phyloP scores from a whole-genome alignment of 306 rosid genomes.

The Quercus ilex region DNA sequence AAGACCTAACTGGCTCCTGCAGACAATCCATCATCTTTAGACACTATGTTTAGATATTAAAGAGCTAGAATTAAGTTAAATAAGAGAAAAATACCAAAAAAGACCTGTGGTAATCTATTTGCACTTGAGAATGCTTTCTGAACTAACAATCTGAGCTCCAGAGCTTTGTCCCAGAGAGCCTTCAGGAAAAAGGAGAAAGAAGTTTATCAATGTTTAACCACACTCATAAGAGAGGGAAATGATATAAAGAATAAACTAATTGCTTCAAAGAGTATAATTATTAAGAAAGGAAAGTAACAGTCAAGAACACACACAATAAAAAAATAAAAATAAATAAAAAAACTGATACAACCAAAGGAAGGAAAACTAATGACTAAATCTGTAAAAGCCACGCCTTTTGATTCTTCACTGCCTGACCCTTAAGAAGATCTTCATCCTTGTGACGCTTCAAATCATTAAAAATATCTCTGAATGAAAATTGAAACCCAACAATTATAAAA shows the following conservation, averaged over 20 bases:
- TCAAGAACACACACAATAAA: not conserved
- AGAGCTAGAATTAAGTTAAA: slow-evolving; percentile 1
- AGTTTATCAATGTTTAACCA: slow-evolving; percentile 1
- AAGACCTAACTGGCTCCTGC: slow-evolving; percentile 70
- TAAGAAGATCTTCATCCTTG: slow-evolving; percentile 77
- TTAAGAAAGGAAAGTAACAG: not conserved
- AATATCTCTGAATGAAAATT: slow-evolving; percentile 41
- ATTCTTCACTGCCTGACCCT: slow-evolving; percentile 83
- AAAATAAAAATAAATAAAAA: no score
- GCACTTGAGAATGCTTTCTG: slow-evolving; percentile 81
- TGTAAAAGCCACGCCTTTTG: slow-evolving; percentile 55
- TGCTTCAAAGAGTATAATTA: not conserved
- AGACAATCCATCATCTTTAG: slow-evolving; percentile 21
- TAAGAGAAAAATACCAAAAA: slow-evolving; percentile 18
- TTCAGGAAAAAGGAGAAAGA: slow-evolving; percentile 21
- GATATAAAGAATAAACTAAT: not conserved
- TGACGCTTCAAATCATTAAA: slow-evolving; percentile 73
- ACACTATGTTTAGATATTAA: slow-evolving; percentile 3
- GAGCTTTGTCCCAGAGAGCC: slow-evolving; percentile 92
- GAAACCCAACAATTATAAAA: not conserved
- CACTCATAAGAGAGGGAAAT: not conserved
- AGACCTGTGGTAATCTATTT: slow-evolving; percentile 86
- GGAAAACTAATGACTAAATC: not conserved
- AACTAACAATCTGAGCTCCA: slow-evolving; percentile 77
- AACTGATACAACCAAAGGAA: not conserved